Evolutionary conservation across 2,329 filamentous ascomycete species (phyloP).

Genomic region (Fusarium irregulare): DNA sequence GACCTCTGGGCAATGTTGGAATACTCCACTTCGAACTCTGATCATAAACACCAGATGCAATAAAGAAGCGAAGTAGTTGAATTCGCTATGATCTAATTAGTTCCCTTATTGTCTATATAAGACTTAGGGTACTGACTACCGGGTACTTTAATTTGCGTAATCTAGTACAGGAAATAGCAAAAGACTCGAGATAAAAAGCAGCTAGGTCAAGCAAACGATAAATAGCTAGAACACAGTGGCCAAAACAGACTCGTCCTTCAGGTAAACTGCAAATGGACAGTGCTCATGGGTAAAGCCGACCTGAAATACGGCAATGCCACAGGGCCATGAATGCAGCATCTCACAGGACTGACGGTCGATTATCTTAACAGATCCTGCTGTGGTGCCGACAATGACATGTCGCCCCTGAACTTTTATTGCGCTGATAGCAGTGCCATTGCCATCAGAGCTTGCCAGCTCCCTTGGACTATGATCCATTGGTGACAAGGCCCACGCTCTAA

Average conservation of each 20-base stretch:
- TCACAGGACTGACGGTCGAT: background rate
- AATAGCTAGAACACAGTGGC: background rate
- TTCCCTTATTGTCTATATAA: no score
- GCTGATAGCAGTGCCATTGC: background rate
- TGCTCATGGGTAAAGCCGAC: background rate
- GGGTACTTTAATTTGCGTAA: no score
- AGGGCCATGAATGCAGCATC: background rate
- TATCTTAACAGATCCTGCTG: background rate
- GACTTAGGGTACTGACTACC: no score
- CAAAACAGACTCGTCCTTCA: background rate
- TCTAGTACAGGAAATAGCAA: no score
- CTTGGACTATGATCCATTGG: background rate
- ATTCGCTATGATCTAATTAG: no score
- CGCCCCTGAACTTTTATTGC: background rate
- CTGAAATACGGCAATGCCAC: background rate
- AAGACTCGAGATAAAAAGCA: no score
- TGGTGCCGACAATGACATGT: background rate
- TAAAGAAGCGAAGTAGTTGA: no score
- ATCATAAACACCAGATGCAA: no score
- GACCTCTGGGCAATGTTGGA: no score
- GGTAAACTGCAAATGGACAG: background rate
- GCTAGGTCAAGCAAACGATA: no score
- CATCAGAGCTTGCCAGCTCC: background rate
- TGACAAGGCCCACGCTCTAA: background rate
- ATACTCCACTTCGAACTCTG: no score